Base-by-base conservation (phyloP, 2,329 filamentous ascomycete species). In the Aspergillus aculeatinus region DNA sequence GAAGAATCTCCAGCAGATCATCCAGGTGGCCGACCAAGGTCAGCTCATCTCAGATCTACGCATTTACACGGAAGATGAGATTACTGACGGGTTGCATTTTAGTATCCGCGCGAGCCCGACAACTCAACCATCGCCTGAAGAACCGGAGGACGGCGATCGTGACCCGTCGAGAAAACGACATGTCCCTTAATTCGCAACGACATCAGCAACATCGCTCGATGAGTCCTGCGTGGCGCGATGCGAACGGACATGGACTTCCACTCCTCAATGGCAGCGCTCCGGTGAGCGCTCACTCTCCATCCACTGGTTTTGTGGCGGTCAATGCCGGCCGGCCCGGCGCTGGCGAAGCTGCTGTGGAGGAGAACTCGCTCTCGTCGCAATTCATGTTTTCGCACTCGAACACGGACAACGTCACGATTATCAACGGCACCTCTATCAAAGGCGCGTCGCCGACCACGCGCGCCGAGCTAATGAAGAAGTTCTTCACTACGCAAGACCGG, bases 91-190 rank as follows among this genome's bases (percentile, higher is more conserved):
- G 51, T 31, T 44, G 47, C 14, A 31, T 12, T 53, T 65, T 76
- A 82, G 87, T 89, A 12, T 87, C 88, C 63, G 87, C 86, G 51
- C 82, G 87, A 65, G 88, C 91, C 12, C 84, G 91, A 44, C 90
- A 94, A 73, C 83, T 96, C 19, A 93, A 92, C 66, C 92, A 95
- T 70, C 86, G 89, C 48, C 79, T 96, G 53, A 90, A 89, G 70
- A 88, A 88, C 52, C 87, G 90, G 54, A 88, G 87, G 68, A 86
- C 85, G 57, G 89, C 88, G n/a, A 91, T 93, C 63, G 79, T 88
- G 51, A 84, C 85, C 58, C 82, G 89, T 39, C 83, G 88, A 59
- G 82, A 85, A 59, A 76, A 75, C 44, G 75, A 79, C 64, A 65
- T 71, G 5, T 68, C 69, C 27, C 63, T 77, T 19, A 64, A 69